Percentiles rank a stretch among this genome's conserved stretches.
These are phyloP conservation scores for Pseudoturritis turrita DNA, from an alignment of 345 rosid genomes.

Conservation along the genomic window DNA sequence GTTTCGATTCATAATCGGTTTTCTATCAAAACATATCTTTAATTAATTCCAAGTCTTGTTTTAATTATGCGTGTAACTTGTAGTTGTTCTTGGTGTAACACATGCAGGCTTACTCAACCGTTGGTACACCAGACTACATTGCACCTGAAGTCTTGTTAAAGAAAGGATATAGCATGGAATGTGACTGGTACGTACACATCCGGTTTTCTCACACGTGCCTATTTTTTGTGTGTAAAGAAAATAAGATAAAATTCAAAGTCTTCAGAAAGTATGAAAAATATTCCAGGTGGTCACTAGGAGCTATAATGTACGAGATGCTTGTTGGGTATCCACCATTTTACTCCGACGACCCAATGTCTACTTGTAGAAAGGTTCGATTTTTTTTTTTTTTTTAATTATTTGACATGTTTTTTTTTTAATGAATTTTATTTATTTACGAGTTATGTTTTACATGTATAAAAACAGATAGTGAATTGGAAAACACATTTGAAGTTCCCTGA, in stretches of 20 bases:
- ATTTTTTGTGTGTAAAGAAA: too few species aligned
- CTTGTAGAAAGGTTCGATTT: conserved; percentile 73
- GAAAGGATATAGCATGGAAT: conserved; percentile 95
- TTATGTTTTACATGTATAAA: neutral
- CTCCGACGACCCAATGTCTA: conserved; percentile 88
- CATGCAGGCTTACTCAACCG: conserved; percentile 88
- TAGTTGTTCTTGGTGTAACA: conserved; percentile 8
- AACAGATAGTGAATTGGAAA: conserved; percentile 91
- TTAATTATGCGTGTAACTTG: neutral
- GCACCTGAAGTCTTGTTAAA: conserved; percentile 92
- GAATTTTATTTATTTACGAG: neutral
- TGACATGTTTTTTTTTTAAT: neutral
- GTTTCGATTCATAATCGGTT: too few species aligned
- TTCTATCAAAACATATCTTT: too few species aligned
- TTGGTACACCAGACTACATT: conserved; percentile 93
- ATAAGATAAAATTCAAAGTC: neutral
- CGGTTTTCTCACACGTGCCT: neutral
- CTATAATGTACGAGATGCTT: conserved; percentile 92
- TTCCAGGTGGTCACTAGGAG: conserved; percentile 90
- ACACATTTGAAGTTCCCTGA: conserved; percentile 92
- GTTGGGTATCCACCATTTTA: conserved; percentile 94
- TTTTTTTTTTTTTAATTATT: too few species aligned
- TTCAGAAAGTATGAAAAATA: neutral
- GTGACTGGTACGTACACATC: conserved; percentile 68
- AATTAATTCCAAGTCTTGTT: too few species aligned